Evolutionary conservation across 2,329 filamentous ascomycete genomes (phyloP).

Genomic region (Ophiosphaerella narmari): DNA sequence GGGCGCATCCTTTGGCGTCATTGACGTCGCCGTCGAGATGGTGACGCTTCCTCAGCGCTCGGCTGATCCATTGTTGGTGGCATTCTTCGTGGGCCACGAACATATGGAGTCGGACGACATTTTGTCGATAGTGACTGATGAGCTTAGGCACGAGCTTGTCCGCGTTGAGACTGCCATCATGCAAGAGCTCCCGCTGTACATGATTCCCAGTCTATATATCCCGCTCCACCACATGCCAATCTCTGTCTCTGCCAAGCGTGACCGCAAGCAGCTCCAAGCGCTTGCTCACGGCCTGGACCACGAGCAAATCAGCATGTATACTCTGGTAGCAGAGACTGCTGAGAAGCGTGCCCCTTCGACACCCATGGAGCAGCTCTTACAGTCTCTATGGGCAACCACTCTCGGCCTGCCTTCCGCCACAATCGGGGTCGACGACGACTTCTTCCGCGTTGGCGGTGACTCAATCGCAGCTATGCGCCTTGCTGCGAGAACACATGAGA

Average conservation of each 20-base stretch:
- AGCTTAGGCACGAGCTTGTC: no score
- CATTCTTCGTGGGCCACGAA: conserved; percentile 1
- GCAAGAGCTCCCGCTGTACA: neutral
- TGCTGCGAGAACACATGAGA: no score
- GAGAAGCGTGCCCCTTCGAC: no score
- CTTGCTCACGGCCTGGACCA: no score
- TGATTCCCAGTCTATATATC: neutral
- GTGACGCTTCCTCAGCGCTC: neutral
- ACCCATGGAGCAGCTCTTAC: conserved; percentile 14
- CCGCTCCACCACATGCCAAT: neutral
- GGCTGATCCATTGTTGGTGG: neutral
- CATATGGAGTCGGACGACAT: neutral
- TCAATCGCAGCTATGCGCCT: conserved; percentile 27
- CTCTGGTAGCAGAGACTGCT: no score
- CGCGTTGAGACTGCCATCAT: no score
- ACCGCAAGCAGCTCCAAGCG: no score
- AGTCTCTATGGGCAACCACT: conserved; percentile 28
- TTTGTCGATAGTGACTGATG: neutral
- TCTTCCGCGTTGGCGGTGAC: conserved; percentile 28
- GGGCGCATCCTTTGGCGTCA: neutral
- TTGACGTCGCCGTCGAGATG: neutral
- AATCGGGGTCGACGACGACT: conserved; percentile 10
- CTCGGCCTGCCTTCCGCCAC: conserved; percentile 23
- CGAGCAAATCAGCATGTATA: no score
- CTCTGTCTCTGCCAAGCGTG: no score